These are phyloP conservation scores for Macrolepiota dolichaula DNA, from an alignment of 768 basidiomycete species.

Conservation along the genomic window DNA sequence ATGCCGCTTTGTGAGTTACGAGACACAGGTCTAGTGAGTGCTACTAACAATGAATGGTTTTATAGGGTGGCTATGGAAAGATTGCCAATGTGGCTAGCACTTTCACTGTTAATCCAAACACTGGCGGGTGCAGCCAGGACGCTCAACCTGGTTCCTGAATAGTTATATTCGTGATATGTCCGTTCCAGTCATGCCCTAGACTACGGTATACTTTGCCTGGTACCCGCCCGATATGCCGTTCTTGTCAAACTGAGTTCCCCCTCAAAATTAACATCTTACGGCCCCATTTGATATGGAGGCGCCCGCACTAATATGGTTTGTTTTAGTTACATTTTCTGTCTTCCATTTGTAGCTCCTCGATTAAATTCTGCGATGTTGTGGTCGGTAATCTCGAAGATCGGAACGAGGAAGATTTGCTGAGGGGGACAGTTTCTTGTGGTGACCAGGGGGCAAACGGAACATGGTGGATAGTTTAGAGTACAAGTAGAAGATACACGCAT, in stretches of 20 bases:
- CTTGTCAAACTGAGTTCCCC: slow-evolving; percentile 46
- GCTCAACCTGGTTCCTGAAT: not conserved
- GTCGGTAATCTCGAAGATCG: too few species aligned
- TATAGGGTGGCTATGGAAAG: not conserved
- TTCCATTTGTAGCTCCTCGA: too few species aligned
- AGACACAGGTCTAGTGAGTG: not conserved
- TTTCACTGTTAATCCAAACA: not conserved
- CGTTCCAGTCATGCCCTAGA: slow-evolving; percentile 32
- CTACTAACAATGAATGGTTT: not conserved
- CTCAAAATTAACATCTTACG: too few species aligned
- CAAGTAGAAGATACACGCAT: too few species aligned
- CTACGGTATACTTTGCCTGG: slow-evolving; percentile 45
- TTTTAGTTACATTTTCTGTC: not conserved
- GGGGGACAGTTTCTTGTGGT: too few species aligned
- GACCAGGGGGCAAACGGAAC: slow-evolving; percentile 37
- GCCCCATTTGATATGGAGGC: slow-evolving; percentile 33
- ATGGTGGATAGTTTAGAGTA: not conserved
- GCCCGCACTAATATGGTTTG: slow-evolving; percentile 26
- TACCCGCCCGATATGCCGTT: slow-evolving; percentile 51
- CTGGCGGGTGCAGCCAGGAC: not conserved
- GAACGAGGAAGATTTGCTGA: too few species aligned
- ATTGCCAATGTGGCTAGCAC: not conserved
- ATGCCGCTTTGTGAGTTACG: not conserved
- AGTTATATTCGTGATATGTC: slow-evolving; percentile 9
- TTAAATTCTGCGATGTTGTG: slow-evolving; percentile 21